A percentile compares a stretch with the other conserved stretches of the same genome.
These are phyloP conservation scores for Berberis vulgaris DNA, from an alignment of 164 flowering plant genomes.

Conservation along the genomic window DNA sequence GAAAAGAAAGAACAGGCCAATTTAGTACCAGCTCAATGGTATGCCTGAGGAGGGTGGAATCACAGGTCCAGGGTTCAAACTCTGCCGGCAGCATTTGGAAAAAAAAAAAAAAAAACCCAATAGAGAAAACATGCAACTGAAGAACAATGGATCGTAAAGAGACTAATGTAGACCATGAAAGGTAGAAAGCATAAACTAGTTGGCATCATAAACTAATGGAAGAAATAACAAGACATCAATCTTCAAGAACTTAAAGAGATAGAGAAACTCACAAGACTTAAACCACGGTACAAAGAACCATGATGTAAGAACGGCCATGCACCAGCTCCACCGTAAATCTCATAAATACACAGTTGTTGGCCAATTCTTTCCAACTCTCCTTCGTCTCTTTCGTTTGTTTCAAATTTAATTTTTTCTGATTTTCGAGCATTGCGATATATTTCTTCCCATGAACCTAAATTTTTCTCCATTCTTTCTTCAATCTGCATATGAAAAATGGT, in stretches of 20 bases:
- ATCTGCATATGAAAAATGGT: constrained; percentile 36
- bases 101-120: too few relatives aligned
- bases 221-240: neutral
- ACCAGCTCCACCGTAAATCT: constrained; percentile 76
- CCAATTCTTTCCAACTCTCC: constrained; percentile 98
- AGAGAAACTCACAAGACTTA: constrained; percentile 77
- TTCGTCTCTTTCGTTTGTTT: constrained; percentile 89
- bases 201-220: neutral
- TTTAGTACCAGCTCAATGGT: too few relatives aligned
- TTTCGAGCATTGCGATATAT: constrained; percentile 78
- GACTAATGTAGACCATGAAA: too few relatives aligned
- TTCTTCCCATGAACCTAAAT: constrained; percentile 68
- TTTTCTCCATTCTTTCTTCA: constrained; percentile 73
- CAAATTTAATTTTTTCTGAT: constrained; percentile 72
- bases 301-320: constrained; percentile 91
- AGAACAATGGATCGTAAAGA: too few relatives aligned
- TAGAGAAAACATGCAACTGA: too few relatives aligned
- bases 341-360: constrained; percentile 85
- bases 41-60: too few relatives aligned
- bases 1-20: too few relatives aligned
- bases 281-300: constrained; percentile 93
- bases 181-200: too few relatives aligned
- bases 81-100: too few relatives aligned
- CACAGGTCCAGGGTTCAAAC: too few relatives aligned
- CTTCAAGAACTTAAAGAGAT: neutral